These are phyloP conservation scores for Hibiscus trionum DNA, from an alignment of 345 rosid species.

Conservation along the genomic window DNA sequence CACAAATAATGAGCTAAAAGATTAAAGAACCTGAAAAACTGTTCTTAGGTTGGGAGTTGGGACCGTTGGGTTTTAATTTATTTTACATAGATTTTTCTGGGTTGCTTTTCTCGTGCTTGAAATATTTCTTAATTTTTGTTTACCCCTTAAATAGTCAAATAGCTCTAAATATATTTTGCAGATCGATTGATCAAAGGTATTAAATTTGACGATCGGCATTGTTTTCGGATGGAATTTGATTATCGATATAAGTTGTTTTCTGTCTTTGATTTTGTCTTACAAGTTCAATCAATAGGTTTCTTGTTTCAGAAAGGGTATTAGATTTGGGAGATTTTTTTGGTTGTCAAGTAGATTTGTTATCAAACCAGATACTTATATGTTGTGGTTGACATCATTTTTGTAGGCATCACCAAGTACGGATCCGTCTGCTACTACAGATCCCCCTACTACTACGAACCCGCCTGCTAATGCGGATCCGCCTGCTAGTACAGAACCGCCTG, in stretches of 20 bases:
- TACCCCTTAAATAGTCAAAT: not conserved
- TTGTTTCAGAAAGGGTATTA: not conserved
- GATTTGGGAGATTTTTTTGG: not conserved
- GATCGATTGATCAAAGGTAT: not conserved
- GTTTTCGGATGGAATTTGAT: not conserved
- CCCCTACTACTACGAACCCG: not conserved
- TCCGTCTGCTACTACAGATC: slow-evolving; percentile 19
- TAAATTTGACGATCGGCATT: not conserved
- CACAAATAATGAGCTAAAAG: not conserved
- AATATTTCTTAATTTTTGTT: not conserved
- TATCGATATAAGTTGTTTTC: not conserved
- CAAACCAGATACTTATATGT: not conserved
- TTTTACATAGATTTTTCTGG: not conserved
- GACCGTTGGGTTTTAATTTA: not conserved
- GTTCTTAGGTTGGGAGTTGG: not conserved
- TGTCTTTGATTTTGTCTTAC: not conserved
- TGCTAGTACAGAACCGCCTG: slow-evolving; percentile 38
- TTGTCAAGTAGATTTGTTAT: not conserved
- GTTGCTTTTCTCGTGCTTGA: not conserved
- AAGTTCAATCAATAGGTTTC: not conserved
- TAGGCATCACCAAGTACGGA: slow-evolving; percentile 33
- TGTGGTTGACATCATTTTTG: slow-evolving; percentile 11
- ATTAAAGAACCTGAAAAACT: not conserved
- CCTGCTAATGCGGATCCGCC: not conserved
- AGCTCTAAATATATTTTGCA: not conserved